phyloP scores from a whole-genome alignment of 768 basidiomycete species.

The Neoboletus subvelutipes region DNA sequence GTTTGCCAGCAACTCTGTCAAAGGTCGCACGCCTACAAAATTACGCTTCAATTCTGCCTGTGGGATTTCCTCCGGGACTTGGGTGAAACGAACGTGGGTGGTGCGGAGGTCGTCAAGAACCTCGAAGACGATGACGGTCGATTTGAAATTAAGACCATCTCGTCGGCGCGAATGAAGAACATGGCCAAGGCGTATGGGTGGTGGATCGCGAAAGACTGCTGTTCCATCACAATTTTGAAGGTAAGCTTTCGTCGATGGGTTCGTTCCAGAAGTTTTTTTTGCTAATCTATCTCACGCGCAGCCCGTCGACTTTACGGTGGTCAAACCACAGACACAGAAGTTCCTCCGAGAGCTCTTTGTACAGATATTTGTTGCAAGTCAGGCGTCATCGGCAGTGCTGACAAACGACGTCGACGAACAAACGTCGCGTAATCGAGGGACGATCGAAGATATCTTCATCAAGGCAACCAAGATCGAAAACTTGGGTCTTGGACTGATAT shows the following conservation, averaged over 20 bases:
- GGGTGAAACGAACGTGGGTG: conserved; percentile 81
- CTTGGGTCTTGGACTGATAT: conserved; percentile 73
- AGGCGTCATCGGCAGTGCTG: conserved; percentile 68
- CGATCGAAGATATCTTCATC: conserved; percentile 77
- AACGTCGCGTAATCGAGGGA: conserved; percentile 51
- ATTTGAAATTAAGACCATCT: conserved; percentile 51
- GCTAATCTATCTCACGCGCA: conserved; percentile 29
- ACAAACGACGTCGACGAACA: conserved; percentile 33
- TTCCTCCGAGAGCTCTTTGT: conserved; percentile 75
- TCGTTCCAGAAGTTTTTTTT: neutral
- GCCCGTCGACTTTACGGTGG: conserved; percentile 83
- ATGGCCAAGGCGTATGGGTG: conserved; percentile 86
- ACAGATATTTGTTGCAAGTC: conserved; percentile 71
- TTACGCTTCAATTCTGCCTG: conserved; percentile 91
- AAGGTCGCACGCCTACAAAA: conserved; percentile 77
- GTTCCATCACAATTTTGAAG: conserved; percentile 79
- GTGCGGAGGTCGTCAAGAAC: conserved; percentile 71
- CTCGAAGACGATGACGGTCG: conserved; percentile 43
- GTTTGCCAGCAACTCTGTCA: conserved; percentile 82
- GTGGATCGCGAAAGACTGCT: conserved; percentile 86
- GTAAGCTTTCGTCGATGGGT: conserved; percentile 38
- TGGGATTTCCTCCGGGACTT: conserved; percentile 97
- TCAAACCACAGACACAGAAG: conserved; percentile 58
- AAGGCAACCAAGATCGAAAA: conserved; percentile 65
- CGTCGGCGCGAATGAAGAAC: conserved; percentile 60